Base-by-base conservation (phyloP, 345 rosid species). In the Turritis glabra region DNA sequence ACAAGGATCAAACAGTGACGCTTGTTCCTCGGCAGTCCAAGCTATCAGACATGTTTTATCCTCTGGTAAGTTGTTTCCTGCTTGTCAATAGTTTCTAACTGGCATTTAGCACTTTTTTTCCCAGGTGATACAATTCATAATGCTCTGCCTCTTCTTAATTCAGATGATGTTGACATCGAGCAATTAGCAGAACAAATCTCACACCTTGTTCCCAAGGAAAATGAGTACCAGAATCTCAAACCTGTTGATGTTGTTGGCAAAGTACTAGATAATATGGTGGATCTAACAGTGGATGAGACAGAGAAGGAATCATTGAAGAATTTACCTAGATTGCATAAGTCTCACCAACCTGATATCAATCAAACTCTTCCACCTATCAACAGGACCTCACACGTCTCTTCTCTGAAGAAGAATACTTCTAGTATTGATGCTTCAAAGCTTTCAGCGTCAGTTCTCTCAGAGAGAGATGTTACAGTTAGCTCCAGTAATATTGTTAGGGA, bases 101-200 rank as follows among this genome's bases (percentile, higher is more conserved):
- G 73, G 44, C 43, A 67, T 57, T 55, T 64, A 13, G n/a, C 48
- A 40, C 47, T 48, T 50, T 58, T 23, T 60, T 32, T 62, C 23
- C 53, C 61, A 37, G 37, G 32, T 67, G 5, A 38, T 59, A 14
- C 37, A 48, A 17, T 8, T 54, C 50, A 27, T 27, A 40, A 54
- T 73, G 22, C 78, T 22, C 52, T 54, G n/a, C 52, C 13, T 56
- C 71, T 78, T 71, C 52, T 65, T 46, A 54, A 73, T 77, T 47
- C 81, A 94, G 98, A 91, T 80, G 57, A 64, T 64, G 58, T 85
- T 69, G 77, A 75, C 74, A 69, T 87, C 67, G 97, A 88, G 73
- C 87, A 83, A 52, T 75, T 94, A 79, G 76, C 69, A 67, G 87
- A 87, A 67, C 82, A 85, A 79, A 82, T 88, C 71, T 90, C 93